A percentile compares a stretch with the other conserved stretches of the same genome.
phyloP scores from a whole-genome alignment of 78 protist genomes.

The Chrysochromulina parva region DNA sequence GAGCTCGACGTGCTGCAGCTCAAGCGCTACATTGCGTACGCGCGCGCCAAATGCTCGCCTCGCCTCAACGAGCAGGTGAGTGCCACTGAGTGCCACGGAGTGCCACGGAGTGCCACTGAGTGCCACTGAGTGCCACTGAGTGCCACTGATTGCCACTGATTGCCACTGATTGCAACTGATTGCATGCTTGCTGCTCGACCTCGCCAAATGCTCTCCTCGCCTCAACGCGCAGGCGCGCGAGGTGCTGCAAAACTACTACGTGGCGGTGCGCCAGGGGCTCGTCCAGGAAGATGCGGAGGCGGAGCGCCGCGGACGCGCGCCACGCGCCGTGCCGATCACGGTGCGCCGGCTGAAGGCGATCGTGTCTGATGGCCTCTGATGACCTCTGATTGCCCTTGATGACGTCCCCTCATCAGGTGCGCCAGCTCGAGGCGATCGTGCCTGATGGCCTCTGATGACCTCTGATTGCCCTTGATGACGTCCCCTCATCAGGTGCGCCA shows the following conservation, averaged over 20 bases:
- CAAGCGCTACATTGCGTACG: background rate
- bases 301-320: background rate
- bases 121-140: no score
- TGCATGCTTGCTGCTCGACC: background rate
- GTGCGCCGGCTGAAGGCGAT: background rate
- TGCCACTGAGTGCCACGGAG: no score
- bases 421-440: no score
- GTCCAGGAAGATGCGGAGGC: background rate
- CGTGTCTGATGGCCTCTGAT: no score
- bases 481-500: no score
- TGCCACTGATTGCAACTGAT: no score
- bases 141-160: background rate
- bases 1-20: background rate
- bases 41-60: constrained; percentile 63
- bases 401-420: no score
- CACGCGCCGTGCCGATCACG: constrained; percentile 43
- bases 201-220: background rate
- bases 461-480: no score
- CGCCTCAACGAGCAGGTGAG: constrained; percentile 7
- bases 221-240: constrained; percentile 77
- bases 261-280: background rate
- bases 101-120: no score
- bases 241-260: constrained; percentile 60
- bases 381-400: no score
- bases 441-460: no score